These are phyloP conservation scores for Citrus trifoliata DNA, from an alignment of 345 rosid genomes.

Conservation along the genomic window DNA sequence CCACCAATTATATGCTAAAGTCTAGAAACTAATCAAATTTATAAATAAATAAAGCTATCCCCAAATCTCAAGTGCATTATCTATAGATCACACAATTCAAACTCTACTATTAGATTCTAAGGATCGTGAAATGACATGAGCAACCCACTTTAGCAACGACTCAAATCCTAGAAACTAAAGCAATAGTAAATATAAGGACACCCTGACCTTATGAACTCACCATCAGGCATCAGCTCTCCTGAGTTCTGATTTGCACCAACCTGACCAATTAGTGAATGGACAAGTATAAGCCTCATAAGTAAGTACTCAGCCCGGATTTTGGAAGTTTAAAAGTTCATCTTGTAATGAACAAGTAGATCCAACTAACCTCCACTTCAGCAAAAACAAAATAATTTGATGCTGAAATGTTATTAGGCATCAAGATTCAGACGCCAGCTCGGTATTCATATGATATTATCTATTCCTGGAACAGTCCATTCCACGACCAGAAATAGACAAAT, in stretches of 20 bases:
- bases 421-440: constrained; percentile 6
- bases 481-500: not conserved
- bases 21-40: not conserved
- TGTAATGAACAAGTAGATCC: not conserved
- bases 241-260: constrained; percentile 16
- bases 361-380: not conserved
- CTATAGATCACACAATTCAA: not conserved
- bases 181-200: not conserved
- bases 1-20: not conserved
- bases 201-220: constrained; percentile 17
- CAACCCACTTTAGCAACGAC: not conserved
- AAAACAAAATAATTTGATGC: not conserved
- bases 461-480: constrained; percentile 10
- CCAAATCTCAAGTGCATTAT: not conserved
- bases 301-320: constrained; percentile 3
- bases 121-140: not conserved
- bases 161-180: not conserved
- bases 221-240: constrained; percentile 20
- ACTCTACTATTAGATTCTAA: not conserved
- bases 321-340: not conserved
- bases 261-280: constrained; percentile 32
- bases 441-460: constrained; percentile 14
- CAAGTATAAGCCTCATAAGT: constrained; percentile 25
- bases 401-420: constrained; percentile 18
- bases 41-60: not conserved